Base-by-base conservation (phyloP, 1,284 basidiomycete species). In the Ceratobasidium sp. region DNA sequence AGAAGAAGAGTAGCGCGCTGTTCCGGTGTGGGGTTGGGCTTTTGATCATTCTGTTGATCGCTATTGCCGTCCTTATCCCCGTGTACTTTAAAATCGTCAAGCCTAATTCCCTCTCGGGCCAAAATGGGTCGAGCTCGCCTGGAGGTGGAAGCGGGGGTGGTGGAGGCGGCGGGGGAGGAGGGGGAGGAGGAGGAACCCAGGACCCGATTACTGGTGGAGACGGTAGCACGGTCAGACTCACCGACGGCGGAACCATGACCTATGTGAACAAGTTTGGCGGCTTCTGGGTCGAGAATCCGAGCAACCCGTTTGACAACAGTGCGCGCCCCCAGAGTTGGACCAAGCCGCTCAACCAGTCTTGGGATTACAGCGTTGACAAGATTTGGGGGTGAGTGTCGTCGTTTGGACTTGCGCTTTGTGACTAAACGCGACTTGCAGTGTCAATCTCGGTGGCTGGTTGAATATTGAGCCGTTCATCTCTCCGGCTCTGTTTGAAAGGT, bases 261-360 rank as follows among this genome's bases (percentile, higher is more conserved):
- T 86, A 86, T 79, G 80, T 81, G 68, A 86, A 86, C 80, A 76
- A 80, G 22, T 84, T 83, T 77, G 85, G 84, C 51, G 83, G 83
- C 51, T 79, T 77, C 66, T 86, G 83, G 83, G 80, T 81, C 68
- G 86, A 84, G 77, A 90, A 94, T 83, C 87, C 89, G 19, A 82
- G 84, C 58, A 84, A 92, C 79, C 92, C 94, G 2, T 92, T 89
- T 83, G 91, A 91, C 82, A 88, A 90, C 79, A 84, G 85, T 62
- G 91, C 92, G 2, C 87, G 86, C 62, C 85, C 88, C 1, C 91
- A 91, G 77, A 86, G 87, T 41, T 95, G 90, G 87, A 90, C 91
- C 2, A 92, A 91, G 0, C 85, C 90, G 11, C 84, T 94, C 53
- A 90, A 90, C 81, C 84, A 89, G 80, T 86, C 83, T 41, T 95